A percentile compares a stretch with the other conserved stretches of the same genome.
Conservation (phyloP, 2,329 filamentous ascomycete species). For the Cladosporium halotolerans region DNA sequence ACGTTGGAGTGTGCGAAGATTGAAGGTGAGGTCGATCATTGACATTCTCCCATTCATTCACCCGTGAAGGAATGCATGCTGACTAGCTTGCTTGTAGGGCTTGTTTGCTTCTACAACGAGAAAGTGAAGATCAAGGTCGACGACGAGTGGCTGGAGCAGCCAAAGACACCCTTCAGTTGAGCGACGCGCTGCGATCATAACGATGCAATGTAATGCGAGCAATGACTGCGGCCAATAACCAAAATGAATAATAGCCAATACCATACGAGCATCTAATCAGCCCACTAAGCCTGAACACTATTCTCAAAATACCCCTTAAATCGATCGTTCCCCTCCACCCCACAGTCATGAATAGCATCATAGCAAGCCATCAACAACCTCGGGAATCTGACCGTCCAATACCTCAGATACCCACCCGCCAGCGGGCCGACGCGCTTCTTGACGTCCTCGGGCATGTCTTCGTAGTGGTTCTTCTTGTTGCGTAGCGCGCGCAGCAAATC, state of each 20-base stretch:
- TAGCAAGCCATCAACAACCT: constrained; percentile 73
- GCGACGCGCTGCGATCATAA: background rate
- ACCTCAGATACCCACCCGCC: constrained; percentile 68
- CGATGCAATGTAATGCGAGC: no score
- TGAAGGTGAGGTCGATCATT: constrained; percentile 35
- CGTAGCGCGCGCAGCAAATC: constrained; percentile 82
- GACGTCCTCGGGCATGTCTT: constrained; percentile 81
- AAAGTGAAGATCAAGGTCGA: constrained; percentile 58
- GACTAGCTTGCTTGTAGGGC: background rate
- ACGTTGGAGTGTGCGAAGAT: constrained; percentile 51
- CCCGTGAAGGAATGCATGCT: no score
- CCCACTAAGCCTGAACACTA: constrained; percentile 1
- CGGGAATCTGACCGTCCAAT: constrained; percentile 78
- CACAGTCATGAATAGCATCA: constrained; percentile 62
- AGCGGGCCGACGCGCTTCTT: constrained; percentile 66
- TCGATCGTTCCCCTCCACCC: constrained; percentile 56
- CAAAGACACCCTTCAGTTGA: constrained; percentile 25
- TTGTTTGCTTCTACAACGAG: constrained; percentile 60
- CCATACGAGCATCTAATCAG: background rate
- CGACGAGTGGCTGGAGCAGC: constrained; percentile 27
- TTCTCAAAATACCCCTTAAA: constrained; percentile 64
- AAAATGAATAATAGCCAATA: no score
- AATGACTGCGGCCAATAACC: no score
- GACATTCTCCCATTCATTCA: no score
- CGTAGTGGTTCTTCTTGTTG: constrained; percentile 97